Conservation (phyloP, 2,329 filamentous ascomycete species). For the Monosporascus sp. region DNA sequence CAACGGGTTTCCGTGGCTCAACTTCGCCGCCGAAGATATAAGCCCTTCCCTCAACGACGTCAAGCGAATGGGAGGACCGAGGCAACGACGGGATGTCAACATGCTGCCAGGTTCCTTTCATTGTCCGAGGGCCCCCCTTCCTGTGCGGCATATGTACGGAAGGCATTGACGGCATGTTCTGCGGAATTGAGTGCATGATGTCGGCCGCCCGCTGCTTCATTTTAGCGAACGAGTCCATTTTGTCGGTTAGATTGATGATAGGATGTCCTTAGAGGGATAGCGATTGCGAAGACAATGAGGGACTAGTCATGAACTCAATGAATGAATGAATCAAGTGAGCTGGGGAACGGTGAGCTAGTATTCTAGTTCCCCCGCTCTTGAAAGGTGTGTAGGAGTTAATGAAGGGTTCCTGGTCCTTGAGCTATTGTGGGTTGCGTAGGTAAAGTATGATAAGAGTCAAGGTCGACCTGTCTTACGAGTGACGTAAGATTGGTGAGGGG, state of each 20-base stretch:
- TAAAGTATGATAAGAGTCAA: not conserved
- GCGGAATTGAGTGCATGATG: conserved; percentile 44
- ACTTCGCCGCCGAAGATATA: conserved; percentile 75
- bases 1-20: conserved; percentile 58
- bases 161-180: conserved; percentile 28
- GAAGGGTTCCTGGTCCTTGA: too few relatives aligned
- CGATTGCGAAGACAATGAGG: too few relatives aligned
- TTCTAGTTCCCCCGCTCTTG: too few relatives aligned
- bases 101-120: conserved; percentile 58
- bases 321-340: not conserved
- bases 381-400: too few relatives aligned
- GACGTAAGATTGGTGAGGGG: not conserved
- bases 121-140: conserved; percentile 20
- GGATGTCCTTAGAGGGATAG: not conserved
- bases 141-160: conserved; percentile 1
- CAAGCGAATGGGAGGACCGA: conserved; percentile 69
- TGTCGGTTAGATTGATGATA: not conserved
- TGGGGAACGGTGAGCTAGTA: not conserved
- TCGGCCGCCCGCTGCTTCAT: conserved; percentile 53
- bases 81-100: conserved; percentile 52
- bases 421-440: not conserved
- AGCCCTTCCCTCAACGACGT: conserved; percentile 51
- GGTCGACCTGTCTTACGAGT: not conserved
- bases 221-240: conserved; percentile 48
- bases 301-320: too few relatives aligned